Evolutionary conservation across 1,139 yeast species (phyloP), one percentile per base, ranked within the genome.

Genomic region (Debaryomyces sp.): DNA sequence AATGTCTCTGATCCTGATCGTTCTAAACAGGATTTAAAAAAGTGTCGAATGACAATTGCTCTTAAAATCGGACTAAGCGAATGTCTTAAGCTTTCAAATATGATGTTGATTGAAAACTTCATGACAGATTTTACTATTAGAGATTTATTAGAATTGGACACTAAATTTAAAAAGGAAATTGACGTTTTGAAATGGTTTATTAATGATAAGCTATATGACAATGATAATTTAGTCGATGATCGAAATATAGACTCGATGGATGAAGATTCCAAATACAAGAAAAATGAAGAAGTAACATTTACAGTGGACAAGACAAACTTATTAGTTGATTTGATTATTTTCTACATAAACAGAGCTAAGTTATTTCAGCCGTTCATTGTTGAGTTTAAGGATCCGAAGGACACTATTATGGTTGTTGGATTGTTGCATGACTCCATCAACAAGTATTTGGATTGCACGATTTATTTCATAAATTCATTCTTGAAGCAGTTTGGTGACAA

Each of bases 31-130:
- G 62, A 66, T 36, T 50, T 67, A 15, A 61, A 61, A 26, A 63
- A 62, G 38, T 60, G 62, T 23, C 60, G 57, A 38, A 68, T 71
- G 2, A 68, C 68, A 29, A 62, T 69, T 4, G 54, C 68, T 9
- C 54, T 73, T 46, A 80, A 77, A 50, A 70, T 75, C 44, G 83
- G 82, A 0, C 59, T 78, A 13, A 73, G 82, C 49, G 84, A 79
- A 53, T 73, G 81, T 51, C 68, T 79, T 13, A 66, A 82, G 44
- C 61, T 71, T 39, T 77, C 82, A 10, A 80, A 81, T 49, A 71
- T 75, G 56, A 75, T 78, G 72, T 64, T 79, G 50, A 80, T 80
- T 51, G 84, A 80, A 54, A 78, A 78, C 47, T 79, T 78, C 51
- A 76, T 77, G 74, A 68, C 73, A 37, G 73, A 77, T 44, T 74